Evolutionary conservation across 768 basidiomycete genomes (phyloP).

Genomic region (Suillus ampliporus): DNA sequence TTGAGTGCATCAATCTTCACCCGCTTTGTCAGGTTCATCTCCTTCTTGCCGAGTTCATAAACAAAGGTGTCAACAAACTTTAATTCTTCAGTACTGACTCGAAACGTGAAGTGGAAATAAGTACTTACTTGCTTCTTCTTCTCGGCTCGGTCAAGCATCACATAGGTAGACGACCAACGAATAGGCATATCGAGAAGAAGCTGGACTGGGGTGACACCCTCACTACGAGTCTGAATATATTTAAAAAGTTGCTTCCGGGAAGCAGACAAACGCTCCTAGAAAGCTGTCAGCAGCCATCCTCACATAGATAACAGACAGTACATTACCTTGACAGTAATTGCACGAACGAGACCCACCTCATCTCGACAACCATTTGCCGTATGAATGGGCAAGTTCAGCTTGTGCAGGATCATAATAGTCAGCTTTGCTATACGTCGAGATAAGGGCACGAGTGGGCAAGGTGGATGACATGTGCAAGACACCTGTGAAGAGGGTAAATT

Average conservation of each 20-base stretch:
- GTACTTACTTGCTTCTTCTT: constrained; percentile 21
- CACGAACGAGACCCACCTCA: constrained; percentile 28
- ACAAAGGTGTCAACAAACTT: constrained; percentile 29
- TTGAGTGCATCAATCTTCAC: constrained; percentile 17
- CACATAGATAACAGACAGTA: constrained; percentile 18
- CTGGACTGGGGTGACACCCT: constrained; percentile 34
- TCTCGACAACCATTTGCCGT: constrained; percentile 15
- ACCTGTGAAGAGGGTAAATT: constrained; percentile 11
- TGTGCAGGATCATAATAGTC: constrained; percentile 29
- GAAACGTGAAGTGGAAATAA: no score
- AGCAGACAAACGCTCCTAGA: no score
- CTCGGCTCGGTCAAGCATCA: constrained; percentile 22
- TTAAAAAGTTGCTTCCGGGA: no score
- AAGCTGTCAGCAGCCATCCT: no score
- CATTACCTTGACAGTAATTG: constrained; percentile 36
- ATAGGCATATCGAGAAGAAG: constrained; percentile 42
- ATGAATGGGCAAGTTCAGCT: no score
- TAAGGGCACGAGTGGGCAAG: constrained; percentile 39
- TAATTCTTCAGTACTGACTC: constrained; percentile 3
- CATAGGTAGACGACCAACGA: constrained; percentile 40
- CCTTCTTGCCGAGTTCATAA: constrained; percentile 24
- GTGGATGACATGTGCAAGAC: constrained; percentile 39
- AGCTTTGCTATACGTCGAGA: constrained; percentile 33
- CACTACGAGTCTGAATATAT: neutral
- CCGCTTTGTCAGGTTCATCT: constrained; percentile 21